A percentile compares a stretch with the other conserved stretches of the same genome.
Conservation (phyloP, 768 basidiomycete genomes). For the Russula earlei region DNA sequence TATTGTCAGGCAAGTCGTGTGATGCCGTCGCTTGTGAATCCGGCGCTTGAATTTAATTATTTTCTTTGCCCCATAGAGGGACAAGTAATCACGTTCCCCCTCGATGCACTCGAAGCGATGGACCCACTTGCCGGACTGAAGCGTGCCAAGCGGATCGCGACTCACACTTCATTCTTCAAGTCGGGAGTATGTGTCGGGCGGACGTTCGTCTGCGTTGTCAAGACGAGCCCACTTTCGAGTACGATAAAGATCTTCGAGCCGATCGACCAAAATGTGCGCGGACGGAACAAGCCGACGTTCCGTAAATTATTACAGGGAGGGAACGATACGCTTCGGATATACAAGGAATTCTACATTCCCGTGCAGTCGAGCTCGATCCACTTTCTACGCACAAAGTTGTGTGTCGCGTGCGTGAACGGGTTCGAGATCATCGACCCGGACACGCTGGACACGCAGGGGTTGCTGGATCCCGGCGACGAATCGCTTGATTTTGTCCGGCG, state of each 20-base stretch:
- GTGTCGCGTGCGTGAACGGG: conserved; percentile 93
- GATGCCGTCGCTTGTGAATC: background rate
- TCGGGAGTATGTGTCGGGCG: conserved; percentile 86
- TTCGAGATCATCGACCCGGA: conserved; percentile 99
- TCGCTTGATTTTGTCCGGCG: conserved; percentile 90
- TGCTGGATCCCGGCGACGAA: conserved; percentile 87
- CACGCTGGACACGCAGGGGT: conserved; percentile 90
- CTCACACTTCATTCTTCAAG: conserved; percentile 97
- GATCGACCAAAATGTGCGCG: conserved; percentile 78
- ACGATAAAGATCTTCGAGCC: conserved; percentile 98
- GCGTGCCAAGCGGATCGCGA: conserved; percentile 89
- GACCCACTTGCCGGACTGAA: conserved; percentile 89
- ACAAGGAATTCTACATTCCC: conserved; percentile 99
- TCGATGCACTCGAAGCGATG: conserved; percentile 83
- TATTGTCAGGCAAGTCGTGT: conserved; percentile 74
- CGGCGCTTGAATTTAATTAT: background rate
- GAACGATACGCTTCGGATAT: conserved; percentile 86
- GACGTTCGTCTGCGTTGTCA: conserved; percentile 93
- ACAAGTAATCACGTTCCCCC: conserved; percentile 90
- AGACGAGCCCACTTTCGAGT: conserved; percentile 87
- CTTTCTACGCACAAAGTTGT: conserved; percentile 94
- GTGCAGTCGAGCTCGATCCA: conserved; percentile 95
- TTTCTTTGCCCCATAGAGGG: conserved; percentile 49
- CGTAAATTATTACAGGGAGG: conserved; percentile 89
- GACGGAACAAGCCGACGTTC: conserved; percentile 83